Evolutionary conservation across 2,329 filamentous ascomycete species (phyloP), one percentile per base, ranked within the genome.

Genomic region (Pyrenophora seminiperda): DNA sequence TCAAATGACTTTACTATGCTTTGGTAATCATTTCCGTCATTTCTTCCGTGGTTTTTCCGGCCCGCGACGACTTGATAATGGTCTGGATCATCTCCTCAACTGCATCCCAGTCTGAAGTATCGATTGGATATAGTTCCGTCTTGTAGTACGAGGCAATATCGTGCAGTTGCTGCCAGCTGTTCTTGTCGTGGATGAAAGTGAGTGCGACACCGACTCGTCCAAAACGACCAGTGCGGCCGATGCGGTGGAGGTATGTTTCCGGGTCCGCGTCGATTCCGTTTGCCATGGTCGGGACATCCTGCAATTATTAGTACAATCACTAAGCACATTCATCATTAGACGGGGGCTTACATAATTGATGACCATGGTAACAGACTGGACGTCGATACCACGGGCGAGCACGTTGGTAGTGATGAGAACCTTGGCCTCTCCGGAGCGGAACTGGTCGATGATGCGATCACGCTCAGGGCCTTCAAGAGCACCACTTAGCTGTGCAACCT

Each of bases 381-480:
- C 78, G 68, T 99, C 94, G 66, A 99, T 97, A 71, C 94, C 94
- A 69, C 94, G 91, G 7, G 94, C 90, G 50, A 99, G 83, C 30
- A 99, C 92, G 68, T 99, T 99, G 62, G 94, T 99, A 1, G 94
- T 95, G 68, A 99, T 97, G 55, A 99, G 86, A 7, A 99, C 94
- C 78, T 99, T 99, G 67, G 91, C 91, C 51, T 87, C 83, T 31
- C 93, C 93, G 36, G 78, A 83, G 50, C 94, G 87, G 83, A 99
- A 99, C 49, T 89, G 83, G 67, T 93, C 85, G 54, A 99, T 87
- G 54, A 97, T 83, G 1, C 81, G 77, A 66, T 99, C 94, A 75
- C 94, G 89, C 66, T 92, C 87, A 27, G 76, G 77, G 19, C 91
- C 92, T 58, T 97, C 92, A 55, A 93, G 87, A 31, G 88, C 91